phyloP scores from a whole-genome alignment of 2,329 filamentous ascomycete species.

The Verticillium klebahnii region DNA sequence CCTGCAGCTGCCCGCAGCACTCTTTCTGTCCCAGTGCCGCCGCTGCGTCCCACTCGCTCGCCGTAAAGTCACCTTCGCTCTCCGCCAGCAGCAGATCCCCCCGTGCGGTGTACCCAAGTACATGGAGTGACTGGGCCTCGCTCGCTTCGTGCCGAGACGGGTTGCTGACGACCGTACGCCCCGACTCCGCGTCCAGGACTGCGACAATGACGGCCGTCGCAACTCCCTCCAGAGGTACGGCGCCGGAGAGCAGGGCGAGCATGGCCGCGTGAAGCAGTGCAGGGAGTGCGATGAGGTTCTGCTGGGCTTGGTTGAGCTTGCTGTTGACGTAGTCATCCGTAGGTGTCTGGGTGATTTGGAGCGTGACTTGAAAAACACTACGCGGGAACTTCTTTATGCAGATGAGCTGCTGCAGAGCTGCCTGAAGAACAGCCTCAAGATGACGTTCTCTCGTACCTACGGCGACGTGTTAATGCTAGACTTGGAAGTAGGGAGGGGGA shows the following conservation, averaged over 20 bases:
- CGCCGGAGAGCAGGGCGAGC: constrained; percentile 74
- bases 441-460: constrained; percentile 71
- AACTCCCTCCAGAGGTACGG: constrained; percentile 72
- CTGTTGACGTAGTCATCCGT: constrained; percentile 61
- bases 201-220: constrained; percentile 63
- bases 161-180: constrained; percentile 44
- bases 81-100: constrained; percentile 72
- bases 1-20: background rate
- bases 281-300: constrained; percentile 78
- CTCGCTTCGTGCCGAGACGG: constrained; percentile 61
- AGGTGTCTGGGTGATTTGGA: constrained; percentile 70
- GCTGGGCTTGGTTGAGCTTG: constrained; percentile 53
- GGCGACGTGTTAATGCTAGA: constrained; percentile 12
- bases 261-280: constrained; percentile 76
- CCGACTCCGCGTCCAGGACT: constrained; percentile 38
- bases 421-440: constrained; percentile 71
- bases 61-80: constrained; percentile 74
- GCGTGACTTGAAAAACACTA: constrained; percentile 71
- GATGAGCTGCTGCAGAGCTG: constrained; percentile 68
- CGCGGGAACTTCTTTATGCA: constrained; percentile 72
- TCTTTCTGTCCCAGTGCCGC: background rate
- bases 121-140: constrained; percentile 68
- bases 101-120: constrained; percentile 74
- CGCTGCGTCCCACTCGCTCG: constrained; percentile 70
- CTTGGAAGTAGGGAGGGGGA: no score